These are phyloP conservation scores for Komagataella pseudopastoris DNA, from an alignment of 805 yeast species.

Conservation along the genomic window DNA sequence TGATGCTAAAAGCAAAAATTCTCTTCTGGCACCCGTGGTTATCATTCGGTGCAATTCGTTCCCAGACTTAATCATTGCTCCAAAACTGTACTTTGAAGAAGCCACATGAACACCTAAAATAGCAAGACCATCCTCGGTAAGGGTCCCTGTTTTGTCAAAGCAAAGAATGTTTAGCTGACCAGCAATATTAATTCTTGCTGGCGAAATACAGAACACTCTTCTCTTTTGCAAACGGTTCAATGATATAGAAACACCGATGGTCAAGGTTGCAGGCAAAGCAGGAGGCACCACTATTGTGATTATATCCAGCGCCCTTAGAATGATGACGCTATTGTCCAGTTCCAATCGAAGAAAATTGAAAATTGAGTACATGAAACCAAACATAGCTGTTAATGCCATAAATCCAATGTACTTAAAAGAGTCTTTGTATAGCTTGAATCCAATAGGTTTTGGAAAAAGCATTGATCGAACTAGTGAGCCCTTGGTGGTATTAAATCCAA, in stretches of 20 bases:
- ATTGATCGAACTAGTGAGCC: conserved; percentile 90
- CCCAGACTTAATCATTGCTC: conserved; percentile 7
- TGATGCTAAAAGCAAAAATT: conserved; percentile 17
- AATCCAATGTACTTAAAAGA: conserved; percentile 94
- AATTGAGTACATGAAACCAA: conserved; percentile 80
- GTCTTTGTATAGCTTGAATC: conserved; percentile 86
- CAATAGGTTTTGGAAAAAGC: conserved; percentile 92
- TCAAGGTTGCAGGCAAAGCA: conserved; percentile 92
- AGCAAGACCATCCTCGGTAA: conserved; percentile 94
- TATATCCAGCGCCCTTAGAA: conserved; percentile 82
- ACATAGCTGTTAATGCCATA: conserved; percentile 72
- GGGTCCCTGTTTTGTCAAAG: conserved; percentile 95
- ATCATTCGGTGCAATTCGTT: conserved; percentile 4
- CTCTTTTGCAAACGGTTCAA: conserved; percentile 55
- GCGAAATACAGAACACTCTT: conserved; percentile 80
- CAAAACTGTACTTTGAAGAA: conserved; percentile 17
- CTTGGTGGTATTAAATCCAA: conserved; percentile 92
- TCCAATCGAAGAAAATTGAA: conserved; percentile 71
- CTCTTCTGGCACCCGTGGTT: background rate
- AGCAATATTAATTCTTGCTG: conserved; percentile 90
- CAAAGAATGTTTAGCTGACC: conserved; percentile 86
- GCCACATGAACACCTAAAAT: conserved; percentile 42
- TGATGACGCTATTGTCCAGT: conserved; percentile 51
- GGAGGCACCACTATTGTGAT: conserved; percentile 98
- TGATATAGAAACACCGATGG: conserved; percentile 94